A percentile compares a stretch with the other conserved stretches of the same genome.
Conservation (phyloP, 2,329 filamentous ascomycete species). For the Bipolaris gigantea region DNA sequence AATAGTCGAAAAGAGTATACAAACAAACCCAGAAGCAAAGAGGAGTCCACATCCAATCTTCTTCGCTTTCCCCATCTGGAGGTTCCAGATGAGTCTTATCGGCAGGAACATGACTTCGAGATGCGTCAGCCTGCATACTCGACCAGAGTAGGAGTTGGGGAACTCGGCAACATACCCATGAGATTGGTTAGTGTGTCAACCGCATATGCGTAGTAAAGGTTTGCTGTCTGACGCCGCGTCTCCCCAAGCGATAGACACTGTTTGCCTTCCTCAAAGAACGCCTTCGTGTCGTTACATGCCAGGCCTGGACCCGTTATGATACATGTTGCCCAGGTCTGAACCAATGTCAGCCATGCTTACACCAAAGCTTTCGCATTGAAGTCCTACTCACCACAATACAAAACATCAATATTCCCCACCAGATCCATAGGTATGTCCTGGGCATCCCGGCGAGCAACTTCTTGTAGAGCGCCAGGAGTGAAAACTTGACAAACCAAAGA, state of each 20-base stretch:
- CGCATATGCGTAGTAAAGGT: constrained; percentile 42
- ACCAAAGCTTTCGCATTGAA: not conserved
- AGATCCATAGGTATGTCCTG: constrained; percentile 37
- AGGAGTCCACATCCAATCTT: constrained; percentile 40
- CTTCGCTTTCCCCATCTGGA: constrained; percentile 39
- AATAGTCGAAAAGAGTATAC: constrained; percentile 31
- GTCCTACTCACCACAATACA: constrained; percentile 36
- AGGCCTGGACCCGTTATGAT: constrained; percentile 42
- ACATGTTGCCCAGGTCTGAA: constrained; percentile 43
- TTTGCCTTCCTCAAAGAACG: constrained; percentile 32
- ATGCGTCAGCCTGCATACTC: not conserved
- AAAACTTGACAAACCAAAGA: constrained; percentile 48
- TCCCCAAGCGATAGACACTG: constrained; percentile 34
- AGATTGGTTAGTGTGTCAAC: constrained; percentile 44
- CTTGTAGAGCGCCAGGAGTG: constrained; percentile 46
- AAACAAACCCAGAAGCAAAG: constrained; percentile 31
- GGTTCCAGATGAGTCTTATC: constrained; percentile 42
- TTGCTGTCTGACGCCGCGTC: constrained; percentile 35
- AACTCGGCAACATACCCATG: constrained; percentile 29
- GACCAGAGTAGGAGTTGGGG: not conserved
- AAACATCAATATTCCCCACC: constrained; percentile 44
- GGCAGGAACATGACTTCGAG: constrained; percentile 45
- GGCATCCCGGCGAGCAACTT: constrained; percentile 40
- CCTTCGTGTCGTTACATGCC: constrained; percentile 35
- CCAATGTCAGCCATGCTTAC: not conserved